Evolutionary conservation across 805 yeast genomes (phyloP), one percentile per base, ranked within the genome.

Genomic region (Teunomyces kruisii): DNA sequence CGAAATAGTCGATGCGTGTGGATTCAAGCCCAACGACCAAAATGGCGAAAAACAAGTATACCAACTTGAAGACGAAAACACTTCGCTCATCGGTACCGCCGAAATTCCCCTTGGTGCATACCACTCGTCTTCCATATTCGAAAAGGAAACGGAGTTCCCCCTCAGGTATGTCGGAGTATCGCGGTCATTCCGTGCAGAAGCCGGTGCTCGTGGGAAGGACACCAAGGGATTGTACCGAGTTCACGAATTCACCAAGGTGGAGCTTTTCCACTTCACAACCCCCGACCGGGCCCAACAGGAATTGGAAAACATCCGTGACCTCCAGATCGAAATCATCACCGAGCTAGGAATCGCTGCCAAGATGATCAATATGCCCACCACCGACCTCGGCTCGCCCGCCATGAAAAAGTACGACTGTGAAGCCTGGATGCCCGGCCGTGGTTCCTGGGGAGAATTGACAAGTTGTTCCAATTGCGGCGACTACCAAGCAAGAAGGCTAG

Each of bases 351-450:
- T 94, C 3, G 74, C 80, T 15, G 95, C 96, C 2, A 81, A 89
- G 50, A 86, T 92, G 17, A 69, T 94, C 22, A 80, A 86, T 49
- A 89, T 94, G 90, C 97, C 97, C 0, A 81, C 84, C 19, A 81
- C 86, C 50, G 99, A 94, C 61, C 68, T 94, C 42, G 99, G 99
- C 0, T 84, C 96, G 0, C 96, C 99, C 1, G 98, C 98, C 0
- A 81, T 76, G 64, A 84, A 86, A 58, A 94, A 94, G 62, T 88
- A 83, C 60, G 99, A 94, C 56, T 88, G 91, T 46, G 99, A 94
- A 65, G 96, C 91, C 0, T 88, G 96, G 90, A 92, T 94, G 98
- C 98, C 98, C 0, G 97, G 98, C 2, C 79, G 97, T 55, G 91
- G 88, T 1, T 62, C 69, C 1, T 92, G 96, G 88, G 99, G 99